Conservation (phyloP, 208 protist species). For the Cochliopodium minus region DNA sequence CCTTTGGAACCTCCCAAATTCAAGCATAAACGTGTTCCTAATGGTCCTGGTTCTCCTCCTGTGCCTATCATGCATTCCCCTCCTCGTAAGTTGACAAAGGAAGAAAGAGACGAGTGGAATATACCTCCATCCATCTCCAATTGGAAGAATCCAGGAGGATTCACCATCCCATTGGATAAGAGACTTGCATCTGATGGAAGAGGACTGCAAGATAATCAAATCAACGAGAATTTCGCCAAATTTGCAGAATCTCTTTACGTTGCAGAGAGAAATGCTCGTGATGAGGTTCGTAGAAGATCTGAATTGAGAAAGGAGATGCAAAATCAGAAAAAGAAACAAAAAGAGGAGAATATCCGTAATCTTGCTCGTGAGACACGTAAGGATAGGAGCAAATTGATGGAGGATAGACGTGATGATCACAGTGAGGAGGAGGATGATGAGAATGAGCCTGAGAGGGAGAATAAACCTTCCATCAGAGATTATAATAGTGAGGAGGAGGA, state of each 20-base stretch:
- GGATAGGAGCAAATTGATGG: conserved; percentile 11
- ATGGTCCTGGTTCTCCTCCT: conserved; percentile 33
- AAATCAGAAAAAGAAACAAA: conserved; percentile 46
- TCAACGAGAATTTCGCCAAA: conserved; percentile 63
- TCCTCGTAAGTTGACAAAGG: conserved; percentile 17
- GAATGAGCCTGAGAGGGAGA: not conserved
- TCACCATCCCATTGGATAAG: conserved; percentile 74
- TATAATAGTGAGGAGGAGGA: not conserved
- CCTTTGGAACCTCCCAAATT: conserved; percentile 68
- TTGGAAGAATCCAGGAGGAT: conserved; percentile 80
- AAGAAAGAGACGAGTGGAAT: conserved; percentile 55
- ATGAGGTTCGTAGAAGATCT: conserved; percentile 40
- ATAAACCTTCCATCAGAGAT: not conserved
- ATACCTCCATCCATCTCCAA: conserved; percentile 78
- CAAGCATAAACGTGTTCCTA: conserved; percentile 41
- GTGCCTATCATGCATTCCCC: conserved; percentile 48
- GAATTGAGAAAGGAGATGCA: conserved; percentile 31
- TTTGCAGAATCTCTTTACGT: conserved; percentile 60
- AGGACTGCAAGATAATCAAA: conserved; percentile 37
- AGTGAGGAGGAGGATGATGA: not conserved
- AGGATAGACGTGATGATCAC: not conserved
- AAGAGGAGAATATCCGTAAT: conserved; percentile 35
- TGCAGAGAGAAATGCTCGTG: conserved; percentile 46
- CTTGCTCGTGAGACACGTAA: conserved; percentile 20
- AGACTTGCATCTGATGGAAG: conserved; percentile 65